phyloP scores from a whole-genome alignment of 768 basidiomycete species.

The Lactarius sp. region DNA sequence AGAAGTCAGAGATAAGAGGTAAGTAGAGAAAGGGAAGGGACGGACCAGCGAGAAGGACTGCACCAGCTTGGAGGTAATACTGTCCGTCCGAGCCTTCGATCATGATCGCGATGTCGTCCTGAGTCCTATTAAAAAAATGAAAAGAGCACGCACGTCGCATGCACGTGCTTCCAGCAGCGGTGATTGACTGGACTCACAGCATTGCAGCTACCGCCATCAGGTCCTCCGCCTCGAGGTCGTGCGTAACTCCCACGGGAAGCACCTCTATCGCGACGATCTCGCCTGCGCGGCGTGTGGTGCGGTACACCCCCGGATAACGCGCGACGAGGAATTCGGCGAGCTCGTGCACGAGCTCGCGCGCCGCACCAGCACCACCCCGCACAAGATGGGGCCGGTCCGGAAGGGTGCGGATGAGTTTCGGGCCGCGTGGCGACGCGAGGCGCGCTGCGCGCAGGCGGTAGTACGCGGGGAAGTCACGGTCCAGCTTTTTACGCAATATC shows the following conservation, averaged over 20 bases:
- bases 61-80: constrained; percentile 73
- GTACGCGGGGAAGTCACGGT: constrained; percentile 49
- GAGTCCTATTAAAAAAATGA: constrained; percentile 12
- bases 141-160: constrained; percentile 23
- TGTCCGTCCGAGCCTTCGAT: constrained; percentile 55
- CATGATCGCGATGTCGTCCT: constrained; percentile 28
- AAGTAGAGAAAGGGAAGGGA: neutral
- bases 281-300: constrained; percentile 40
- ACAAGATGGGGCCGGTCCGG: constrained; percentile 33
- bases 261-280: constrained; percentile 51
- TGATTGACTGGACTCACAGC: constrained; percentile 41
- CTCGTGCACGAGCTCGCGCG: constrained; percentile 61
- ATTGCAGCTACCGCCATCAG: constrained; percentile 60
- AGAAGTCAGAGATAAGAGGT: neutral
- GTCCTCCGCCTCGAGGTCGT: constrained; percentile 48
- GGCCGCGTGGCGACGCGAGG: constrained; percentile 43
- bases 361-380: constrained; percentile 33
- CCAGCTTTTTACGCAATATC: constrained; percentile 40
- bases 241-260: constrained; percentile 43
- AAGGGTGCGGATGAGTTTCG: constrained; percentile 39
- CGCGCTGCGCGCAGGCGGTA: constrained; percentile 56
- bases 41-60: constrained; percentile 58
- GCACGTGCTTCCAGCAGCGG: constrained; percentile 19
- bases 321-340: constrained; percentile 59
- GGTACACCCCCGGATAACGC: constrained; percentile 56